Conservation (phyloP, 495 filamentous ascomycete species). For the Neurospora intermedia region DNA sequence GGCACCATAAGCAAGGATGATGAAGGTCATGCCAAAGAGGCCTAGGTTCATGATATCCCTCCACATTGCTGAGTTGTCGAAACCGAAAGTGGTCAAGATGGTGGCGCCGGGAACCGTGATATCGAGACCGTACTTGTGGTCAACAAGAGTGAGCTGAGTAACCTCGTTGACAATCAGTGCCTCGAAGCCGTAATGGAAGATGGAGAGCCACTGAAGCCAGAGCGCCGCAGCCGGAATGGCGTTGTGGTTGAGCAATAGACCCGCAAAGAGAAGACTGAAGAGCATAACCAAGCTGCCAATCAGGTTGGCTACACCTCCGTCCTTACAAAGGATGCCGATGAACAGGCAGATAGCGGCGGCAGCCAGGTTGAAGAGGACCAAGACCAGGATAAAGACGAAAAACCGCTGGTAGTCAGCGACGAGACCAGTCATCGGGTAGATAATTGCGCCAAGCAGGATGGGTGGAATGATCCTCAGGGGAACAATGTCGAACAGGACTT, state of each 20-base stretch:
- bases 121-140: slow-evolving; percentile 89
- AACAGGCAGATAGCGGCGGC: slow-evolving; percentile 90
- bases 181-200: slow-evolving; percentile 98
- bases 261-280: slow-evolving; percentile 90
- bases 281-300: slow-evolving; percentile 96
- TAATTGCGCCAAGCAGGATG: slow-evolving; percentile 89
- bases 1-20: slow-evolving; percentile 78
- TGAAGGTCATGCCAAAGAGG: slow-evolving; percentile 70
- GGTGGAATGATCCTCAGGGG: slow-evolving; percentile 89
- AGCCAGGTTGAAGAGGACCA: slow-evolving; percentile 93
- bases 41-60: slow-evolving; percentile 70
- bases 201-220: slow-evolving; percentile 94
- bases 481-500: slow-evolving; percentile 91
- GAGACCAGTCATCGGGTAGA: slow-evolving; percentile 97
- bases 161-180: slow-evolving; percentile 97
- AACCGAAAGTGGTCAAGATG: slow-evolving; percentile 89
- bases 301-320: slow-evolving; percentile 84
- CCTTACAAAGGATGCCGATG: slow-evolving; percentile 90
- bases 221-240: slow-evolving; percentile 72
- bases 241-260: slow-evolving; percentile 85
- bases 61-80: slow-evolving; percentile 77
- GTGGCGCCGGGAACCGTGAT: slow-evolving; percentile 93
- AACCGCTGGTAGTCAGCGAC: slow-evolving; percentile 76
- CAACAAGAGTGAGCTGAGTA: slow-evolving; percentile 74
- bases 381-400: slow-evolving; percentile 78